These are phyloP conservation scores for Chrysanthemum makinoi DNA, from an alignment of 129 eudicot species.

Conservation along the genomic window DNA sequence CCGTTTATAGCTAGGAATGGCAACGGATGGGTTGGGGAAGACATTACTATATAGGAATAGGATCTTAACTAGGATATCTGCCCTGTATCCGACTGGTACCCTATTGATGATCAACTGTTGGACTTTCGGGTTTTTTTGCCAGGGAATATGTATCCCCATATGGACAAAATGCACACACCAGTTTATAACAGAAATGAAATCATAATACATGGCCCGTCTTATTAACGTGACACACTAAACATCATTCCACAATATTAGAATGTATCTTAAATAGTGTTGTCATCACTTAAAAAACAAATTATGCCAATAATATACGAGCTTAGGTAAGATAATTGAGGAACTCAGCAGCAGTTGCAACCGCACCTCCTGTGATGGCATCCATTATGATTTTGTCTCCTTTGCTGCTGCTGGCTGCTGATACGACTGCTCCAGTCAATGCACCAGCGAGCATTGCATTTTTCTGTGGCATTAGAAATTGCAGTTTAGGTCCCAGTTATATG, in stretches of 20 bases:
- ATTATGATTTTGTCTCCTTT: slow-evolving; percentile 62
- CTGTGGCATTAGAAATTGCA: slow-evolving; percentile 33
- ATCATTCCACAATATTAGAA: too few species aligned
- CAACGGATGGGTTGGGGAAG: too few species aligned
- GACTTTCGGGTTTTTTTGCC: too few species aligned
- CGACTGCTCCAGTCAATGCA: slow-evolving; percentile 70
- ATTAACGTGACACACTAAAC: too few species aligned
- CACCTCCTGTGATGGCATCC: slow-evolving; percentile 93
- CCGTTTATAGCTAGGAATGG: too few species aligned
- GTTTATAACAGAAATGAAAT: background rate
- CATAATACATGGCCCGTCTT: background rate
- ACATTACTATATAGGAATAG: too few species aligned
- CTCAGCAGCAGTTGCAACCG: slow-evolving; percentile 89
- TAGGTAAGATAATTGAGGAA: slow-evolving; percentile 61
- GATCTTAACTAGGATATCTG: too few species aligned
- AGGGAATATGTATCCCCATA: too few species aligned
- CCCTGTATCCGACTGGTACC: too few species aligned
- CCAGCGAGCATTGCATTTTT: slow-evolving; percentile 80
- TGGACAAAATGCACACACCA: too few species aligned
- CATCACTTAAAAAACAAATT: background rate
- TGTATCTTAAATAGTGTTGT: background rate
- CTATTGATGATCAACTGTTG: too few species aligned
- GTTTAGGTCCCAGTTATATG: slow-evolving; percentile 6
- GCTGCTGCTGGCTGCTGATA: slow-evolving; percentile 55
- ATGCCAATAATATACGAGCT: background rate